A percentile compares a stretch with the other conserved stretches of the same genome.
Conservation (phyloP, 208 protist genomes). For the Acanthamoeba triangularis region DNA sequence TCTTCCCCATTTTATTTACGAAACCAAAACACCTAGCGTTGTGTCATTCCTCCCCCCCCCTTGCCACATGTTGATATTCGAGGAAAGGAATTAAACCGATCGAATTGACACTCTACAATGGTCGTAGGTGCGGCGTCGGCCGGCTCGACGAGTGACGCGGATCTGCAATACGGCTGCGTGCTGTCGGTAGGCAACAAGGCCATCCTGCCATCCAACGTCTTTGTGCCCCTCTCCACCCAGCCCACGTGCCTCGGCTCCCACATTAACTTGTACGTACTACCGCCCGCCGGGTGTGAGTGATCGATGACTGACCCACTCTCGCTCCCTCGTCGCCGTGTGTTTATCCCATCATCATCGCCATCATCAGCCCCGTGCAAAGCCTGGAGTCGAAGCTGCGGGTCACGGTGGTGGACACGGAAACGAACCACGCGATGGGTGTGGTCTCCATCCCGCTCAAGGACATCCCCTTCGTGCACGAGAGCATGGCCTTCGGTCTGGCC, state of each 20-base stretch:
- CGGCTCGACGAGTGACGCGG: slow-evolving; percentile 14
- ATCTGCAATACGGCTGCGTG: slow-evolving; percentile 37
- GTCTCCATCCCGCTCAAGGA: slow-evolving; percentile 47
- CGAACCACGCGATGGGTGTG: slow-evolving; percentile 37
- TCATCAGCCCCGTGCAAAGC: slow-evolving; percentile 52
- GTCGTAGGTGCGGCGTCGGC: not conserved
- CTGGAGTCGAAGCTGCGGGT: slow-evolving; percentile 39
- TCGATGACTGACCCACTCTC: not conserved
- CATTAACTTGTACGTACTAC: slow-evolving; percentile 54
- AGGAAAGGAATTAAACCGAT: not conserved
- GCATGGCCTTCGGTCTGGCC: slow-evolving; percentile 59
- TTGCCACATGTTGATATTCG: too few relatives aligned
- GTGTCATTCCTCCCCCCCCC: not conserved
- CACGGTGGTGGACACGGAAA: slow-evolving; percentile 34
- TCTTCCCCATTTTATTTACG: slow-evolving; percentile 1
- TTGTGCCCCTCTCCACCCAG: slow-evolving; percentile 24
- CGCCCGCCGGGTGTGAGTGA: not conserved
- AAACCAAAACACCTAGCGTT: not conserved
- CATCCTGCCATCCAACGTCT: slow-evolving; percentile 26
- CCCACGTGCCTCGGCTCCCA: slow-evolving; percentile 70
- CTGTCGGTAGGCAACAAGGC: slow-evolving; percentile 12
- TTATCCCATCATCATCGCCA: not conserved
- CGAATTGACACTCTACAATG: not conserved
- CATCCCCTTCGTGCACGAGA: slow-evolving; percentile 74
- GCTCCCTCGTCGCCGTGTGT: not conserved